Conservation (phyloP, 345 rosid species). For the Pistacia atlantica region DNA sequence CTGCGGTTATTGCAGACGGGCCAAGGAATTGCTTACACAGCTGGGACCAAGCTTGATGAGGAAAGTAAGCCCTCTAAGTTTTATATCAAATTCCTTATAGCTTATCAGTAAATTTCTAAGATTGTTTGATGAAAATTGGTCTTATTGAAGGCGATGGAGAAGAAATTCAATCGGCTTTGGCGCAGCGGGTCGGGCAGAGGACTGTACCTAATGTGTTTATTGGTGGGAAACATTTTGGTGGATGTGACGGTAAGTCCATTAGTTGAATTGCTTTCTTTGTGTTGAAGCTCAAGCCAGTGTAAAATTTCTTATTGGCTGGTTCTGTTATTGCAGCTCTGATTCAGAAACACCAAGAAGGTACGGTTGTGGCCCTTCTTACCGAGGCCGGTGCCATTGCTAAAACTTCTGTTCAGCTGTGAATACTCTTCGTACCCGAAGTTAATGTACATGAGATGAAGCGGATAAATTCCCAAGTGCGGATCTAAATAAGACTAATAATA, state of each 20-base stretch:
- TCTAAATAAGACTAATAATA: background rate
- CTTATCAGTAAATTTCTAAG: too few species aligned
- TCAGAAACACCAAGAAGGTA: slow-evolving; percentile 51
- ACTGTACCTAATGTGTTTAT: slow-evolving; percentile 71
- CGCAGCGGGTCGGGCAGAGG: slow-evolving; percentile 59
- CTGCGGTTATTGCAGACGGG: slow-evolving; percentile 64
- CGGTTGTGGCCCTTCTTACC: slow-evolving; percentile 54
- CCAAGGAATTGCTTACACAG: slow-evolving; percentile 57
- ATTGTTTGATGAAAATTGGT: too few species aligned
- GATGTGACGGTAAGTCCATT: slow-evolving; percentile 54
- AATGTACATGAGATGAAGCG: background rate
- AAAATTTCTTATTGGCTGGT: background rate
- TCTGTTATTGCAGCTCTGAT: slow-evolving; percentile 42
- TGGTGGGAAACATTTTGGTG: slow-evolving; percentile 61
- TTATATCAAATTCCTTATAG: too few species aligned
- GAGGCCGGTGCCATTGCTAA: slow-evolving; percentile 57
- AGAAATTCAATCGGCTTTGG: slow-evolving; percentile 51
- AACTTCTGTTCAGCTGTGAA: slow-evolving; percentile 46
- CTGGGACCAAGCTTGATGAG: slow-evolving; percentile 46
- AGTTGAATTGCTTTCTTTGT: background rate
- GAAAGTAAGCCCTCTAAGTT: slow-evolving; percentile 31
- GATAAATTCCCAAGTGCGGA: background rate
- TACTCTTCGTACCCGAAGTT: background rate
- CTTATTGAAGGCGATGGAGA: slow-evolving; percentile 41
- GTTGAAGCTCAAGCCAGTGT: background rate